Evolutionary conservation across 225 moss, liverwort and hornwort species (phyloP), one percentile per base, ranked within the genome.

Genomic region (Bryoerythrophyllum caledonicum): DNA sequence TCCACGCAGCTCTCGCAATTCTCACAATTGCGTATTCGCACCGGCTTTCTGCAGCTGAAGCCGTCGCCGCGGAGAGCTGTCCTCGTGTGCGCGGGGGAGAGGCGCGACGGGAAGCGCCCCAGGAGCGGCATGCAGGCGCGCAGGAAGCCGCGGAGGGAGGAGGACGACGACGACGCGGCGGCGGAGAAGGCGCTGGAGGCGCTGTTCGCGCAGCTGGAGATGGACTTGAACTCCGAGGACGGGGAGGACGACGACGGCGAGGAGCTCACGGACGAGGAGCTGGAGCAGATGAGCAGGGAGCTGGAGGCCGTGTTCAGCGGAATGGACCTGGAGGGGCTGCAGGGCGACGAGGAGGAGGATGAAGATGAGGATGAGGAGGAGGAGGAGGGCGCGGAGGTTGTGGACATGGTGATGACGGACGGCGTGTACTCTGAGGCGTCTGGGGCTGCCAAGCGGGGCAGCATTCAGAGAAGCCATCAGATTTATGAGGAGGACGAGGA

Each of bases 111-210:
- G 21, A 86, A 73, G 7, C 76, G 20, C 24, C 81, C 83, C 16
- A 73, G 81, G 32, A 81, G 78, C 51, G 78, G 83, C 24, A 57
- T 37, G 63, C 78, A 80, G 79, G 79, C 71, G 15, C 48, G 70
- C 60, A 11, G 32, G 11, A 75, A 83, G 14, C 4, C 54, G 48
- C 17, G 53, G 59, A 53, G 55, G 63, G 74, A 73, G 21, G 80
- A 76, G 20, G 80, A 78, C 14, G 65, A 81, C 3, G 82, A 72
- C 13, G 89, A 89, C 21, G 88, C 70, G 20, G 80, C 83, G 44
- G 83, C 82, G 62, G 96, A 96, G 81, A 91, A 88, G 78, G 92
- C 96, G 16, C 69, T 96, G 68, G 92, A 91, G 81, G 96, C 88
- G 8, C 83, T 94, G 21, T 94, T 96, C 68, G 63, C 77, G 0